A percentile compares a stretch with the other conserved stretches of the same genome.
Conservation (phyloP, 1,284 basidiomycete species). For the Melampsora americana region DNA sequence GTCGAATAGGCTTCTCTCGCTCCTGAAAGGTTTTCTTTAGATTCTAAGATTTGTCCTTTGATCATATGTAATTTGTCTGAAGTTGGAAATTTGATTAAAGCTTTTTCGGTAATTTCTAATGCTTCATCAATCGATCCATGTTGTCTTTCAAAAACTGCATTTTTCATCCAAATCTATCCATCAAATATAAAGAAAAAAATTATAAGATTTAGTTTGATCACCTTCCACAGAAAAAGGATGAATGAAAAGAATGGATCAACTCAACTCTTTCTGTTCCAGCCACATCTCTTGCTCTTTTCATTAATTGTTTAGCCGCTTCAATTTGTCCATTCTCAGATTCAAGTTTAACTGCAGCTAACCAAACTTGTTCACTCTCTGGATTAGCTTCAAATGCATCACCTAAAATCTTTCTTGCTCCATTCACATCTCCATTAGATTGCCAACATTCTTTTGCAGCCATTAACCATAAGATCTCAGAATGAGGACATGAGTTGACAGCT, state of each 20-base stretch:
- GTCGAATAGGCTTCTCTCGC: conserved; percentile 75
- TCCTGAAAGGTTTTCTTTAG: conserved; percentile 62
- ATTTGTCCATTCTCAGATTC: conserved; percentile 90
- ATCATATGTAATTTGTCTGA: conserved; percentile 94
- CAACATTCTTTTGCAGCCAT: conserved; percentile 96
- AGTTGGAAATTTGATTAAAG: conserved; percentile 73
- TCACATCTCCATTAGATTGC: conserved; percentile 74
- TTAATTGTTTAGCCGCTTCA: conserved; percentile 75
- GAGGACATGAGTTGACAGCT: conserved; percentile 83
- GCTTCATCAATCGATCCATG: conserved; percentile 73
- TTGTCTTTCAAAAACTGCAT: conserved; percentile 86
- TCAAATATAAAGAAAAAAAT: neutral
- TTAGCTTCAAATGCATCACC: conserved; percentile 89
- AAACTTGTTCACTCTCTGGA: conserved; percentile 93
- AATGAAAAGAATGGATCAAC: neutral
- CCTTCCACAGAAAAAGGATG: neutral
- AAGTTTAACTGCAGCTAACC: conserved; percentile 92
- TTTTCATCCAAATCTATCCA: conserved; percentile 93
- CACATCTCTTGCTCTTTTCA: conserved; percentile 80
- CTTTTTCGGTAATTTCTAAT: conserved; percentile 69
- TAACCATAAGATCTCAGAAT: conserved; percentile 92
- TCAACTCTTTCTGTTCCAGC: conserved; percentile 81
- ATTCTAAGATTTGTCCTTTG: conserved; percentile 77
- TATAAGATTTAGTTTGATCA: neutral
- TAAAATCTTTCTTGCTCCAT: conserved; percentile 78